Evolutionary conservation across 2,329 filamentous ascomycete genomes (phyloP).

Genomic region (Alternaria ethzedia): DNA sequence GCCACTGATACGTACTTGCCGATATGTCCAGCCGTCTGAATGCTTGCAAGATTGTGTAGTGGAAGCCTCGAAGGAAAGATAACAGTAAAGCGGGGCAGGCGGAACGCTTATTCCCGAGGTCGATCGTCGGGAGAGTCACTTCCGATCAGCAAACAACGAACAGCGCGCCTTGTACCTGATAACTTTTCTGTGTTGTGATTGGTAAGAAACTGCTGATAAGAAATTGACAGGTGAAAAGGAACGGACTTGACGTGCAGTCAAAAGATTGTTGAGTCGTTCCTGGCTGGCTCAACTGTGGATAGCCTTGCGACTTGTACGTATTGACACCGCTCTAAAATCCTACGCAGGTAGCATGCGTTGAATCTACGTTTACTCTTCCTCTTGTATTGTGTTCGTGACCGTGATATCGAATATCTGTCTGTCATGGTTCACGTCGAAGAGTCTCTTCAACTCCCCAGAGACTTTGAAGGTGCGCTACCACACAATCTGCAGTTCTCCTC

Average conservation of each 20-base stretch:
- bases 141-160: slow-evolving; percentile 1
- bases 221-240: background rate
- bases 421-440: slow-evolving; percentile 42
- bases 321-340: background rate
- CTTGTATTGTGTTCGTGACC: background rate
- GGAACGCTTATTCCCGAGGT: background rate
- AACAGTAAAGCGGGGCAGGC: slow-evolving; percentile 5
- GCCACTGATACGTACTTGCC: background rate
- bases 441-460: slow-evolving; percentile 45
- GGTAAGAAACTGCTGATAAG: background rate
- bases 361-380: background rate
- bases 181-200: background rate
- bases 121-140: slow-evolving; percentile 7
- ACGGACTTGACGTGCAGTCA: background rate
- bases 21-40: background rate
- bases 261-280: background rate
- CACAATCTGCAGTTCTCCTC: background rate
- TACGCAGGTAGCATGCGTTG: background rate
- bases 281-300: background rate
- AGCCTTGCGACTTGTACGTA: background rate
- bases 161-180: background rate
- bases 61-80: background rate
- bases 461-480: slow-evolving; percentile 43
- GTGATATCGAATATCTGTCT: background rate
- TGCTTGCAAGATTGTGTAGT: background rate